These are phyloP conservation scores for Xylaria sp. DNA, from an alignment of 2,329 filamentous ascomycete species.

Conservation along the genomic window DNA sequence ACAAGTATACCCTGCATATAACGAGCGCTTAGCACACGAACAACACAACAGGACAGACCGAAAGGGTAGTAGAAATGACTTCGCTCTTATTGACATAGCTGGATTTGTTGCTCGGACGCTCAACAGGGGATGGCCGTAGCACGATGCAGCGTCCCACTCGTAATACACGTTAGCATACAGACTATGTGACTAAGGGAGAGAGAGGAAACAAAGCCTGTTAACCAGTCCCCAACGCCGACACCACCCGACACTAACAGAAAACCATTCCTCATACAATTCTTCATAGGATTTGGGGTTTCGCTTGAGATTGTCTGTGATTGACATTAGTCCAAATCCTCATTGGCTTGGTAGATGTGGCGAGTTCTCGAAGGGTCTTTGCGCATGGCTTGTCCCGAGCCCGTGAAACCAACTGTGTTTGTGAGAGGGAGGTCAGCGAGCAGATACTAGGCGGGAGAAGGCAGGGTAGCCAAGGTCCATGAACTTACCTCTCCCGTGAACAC, in stretches of 20 bases:
- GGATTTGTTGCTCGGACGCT: slow-evolving; percentile 22
- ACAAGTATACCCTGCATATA: slow-evolving; percentile 24
- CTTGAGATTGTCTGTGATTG: slow-evolving; percentile 40
- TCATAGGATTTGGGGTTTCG: slow-evolving; percentile 34
- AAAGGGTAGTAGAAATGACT: slow-evolving; percentile 27
- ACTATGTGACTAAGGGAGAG: slow-evolving; percentile 43
- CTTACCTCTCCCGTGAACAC: slow-evolving; percentile 85
- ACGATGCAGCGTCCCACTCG: slow-evolving; percentile 36
- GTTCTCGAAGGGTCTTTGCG: slow-evolving; percentile 86
- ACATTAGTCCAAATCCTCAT: slow-evolving; percentile 75
- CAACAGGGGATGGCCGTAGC: slow-evolving; percentile 17
- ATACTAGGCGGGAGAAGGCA: not conserved
- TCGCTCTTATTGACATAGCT: slow-evolving; percentile 29
- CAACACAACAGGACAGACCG: slow-evolving; percentile 6
- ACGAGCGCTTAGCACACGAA: slow-evolving; percentile 35
- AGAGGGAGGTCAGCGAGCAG: slow-evolving; percentile 45
- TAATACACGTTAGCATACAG: slow-evolving; percentile 49
- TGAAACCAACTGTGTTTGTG: slow-evolving; percentile 81
- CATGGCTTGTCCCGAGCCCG: slow-evolving; percentile 94
- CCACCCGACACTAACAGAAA: slow-evolving; percentile 28
- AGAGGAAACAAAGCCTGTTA: slow-evolving; percentile 48
- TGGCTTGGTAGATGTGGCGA: slow-evolving; percentile 85
- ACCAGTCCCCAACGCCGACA: slow-evolving; percentile 38
- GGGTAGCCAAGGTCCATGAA: not conserved
- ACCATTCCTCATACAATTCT: slow-evolving; percentile 24